A percentile compares a stretch with the other conserved stretches of the same genome.
These are phyloP conservation scores for Taphrina confusa DNA, from an alignment of 1,139 yeast genomes.

Conservation along the genomic window DNA sequence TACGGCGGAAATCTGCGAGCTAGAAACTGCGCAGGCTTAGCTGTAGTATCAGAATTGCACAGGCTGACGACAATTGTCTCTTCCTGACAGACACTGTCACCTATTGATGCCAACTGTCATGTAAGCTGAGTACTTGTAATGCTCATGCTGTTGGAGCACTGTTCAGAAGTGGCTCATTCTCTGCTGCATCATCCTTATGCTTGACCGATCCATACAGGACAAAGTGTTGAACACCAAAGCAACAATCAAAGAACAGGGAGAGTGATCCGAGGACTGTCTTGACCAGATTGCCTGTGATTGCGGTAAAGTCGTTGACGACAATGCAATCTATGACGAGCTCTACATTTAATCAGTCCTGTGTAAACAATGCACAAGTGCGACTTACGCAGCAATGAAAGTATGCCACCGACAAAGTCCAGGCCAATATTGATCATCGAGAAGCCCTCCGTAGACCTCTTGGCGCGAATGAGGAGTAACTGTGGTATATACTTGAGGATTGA, in stretches of 20 bases:
- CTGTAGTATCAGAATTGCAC: too few species aligned
- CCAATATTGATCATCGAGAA: conserved; percentile 25
- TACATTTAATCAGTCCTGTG: neutral
- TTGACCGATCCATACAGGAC: conserved; percentile 21
- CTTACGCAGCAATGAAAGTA: conserved; percentile 18
- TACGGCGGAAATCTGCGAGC: too few species aligned
- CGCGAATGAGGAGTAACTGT: conserved; percentile 22
- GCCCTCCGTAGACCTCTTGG: conserved; percentile 21
- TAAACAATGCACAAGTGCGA: neutral
- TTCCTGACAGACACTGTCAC: too few species aligned
- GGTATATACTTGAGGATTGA: conserved; percentile 27
- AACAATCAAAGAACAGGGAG: conserved; percentile 13
- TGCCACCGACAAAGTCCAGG: conserved; percentile 31
- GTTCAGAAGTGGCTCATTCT: too few species aligned
- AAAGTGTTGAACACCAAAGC: conserved; percentile 23
- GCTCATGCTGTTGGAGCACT: too few species aligned
- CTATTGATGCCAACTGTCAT: too few species aligned
- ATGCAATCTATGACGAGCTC: conserved; percentile 26
- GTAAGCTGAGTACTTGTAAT: too few species aligned
- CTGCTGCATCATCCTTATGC: too few species aligned
- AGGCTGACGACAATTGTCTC: too few species aligned
- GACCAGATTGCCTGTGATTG: conserved; percentile 27
- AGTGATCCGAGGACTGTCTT: conserved; percentile 26
- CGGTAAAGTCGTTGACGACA: conserved; percentile 15
- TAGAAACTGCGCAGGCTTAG: too few species aligned